Evolutionary conservation across 225 moss, liverwort and hornwort species (phyloP), one percentile per base, ranked within the genome.

Genomic region (Anthoceros angustus): DNA sequence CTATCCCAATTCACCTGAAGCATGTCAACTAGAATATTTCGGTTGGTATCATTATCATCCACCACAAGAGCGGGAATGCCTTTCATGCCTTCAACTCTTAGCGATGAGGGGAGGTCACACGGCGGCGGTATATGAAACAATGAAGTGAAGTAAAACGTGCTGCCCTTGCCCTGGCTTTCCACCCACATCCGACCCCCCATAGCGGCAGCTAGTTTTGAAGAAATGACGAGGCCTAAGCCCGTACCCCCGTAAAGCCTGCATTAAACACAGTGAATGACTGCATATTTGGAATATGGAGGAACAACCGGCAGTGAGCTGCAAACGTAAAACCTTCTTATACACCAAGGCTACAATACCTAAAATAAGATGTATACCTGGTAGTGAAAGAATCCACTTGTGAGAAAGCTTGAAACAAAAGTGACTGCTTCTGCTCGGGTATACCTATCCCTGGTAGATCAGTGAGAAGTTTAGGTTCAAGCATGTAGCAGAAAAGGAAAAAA

Each of bases 151-250:
- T 16, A 74, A 66, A 80, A 84, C 11, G 80, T 84, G 72, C 80
- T 84, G 61, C 83, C 80, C 74, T 64, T 80, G 8, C 80, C 83
- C 70, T 80, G 80, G 67, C 83, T 84, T 32, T 84, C 80, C 61
- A 84, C 83, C 83, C 83, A 84, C 83, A 84, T 84, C 25, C 67
- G 76, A 71, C 80, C 83, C 63, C 83, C 80, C 80, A 80, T 84
- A 10, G 83, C 83, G 43, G 78, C 73, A 61, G 80, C 80, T 61
- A 84, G 74, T 70, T 84, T 84, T 66, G 80, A 84, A 62, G 83
- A 84, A 46, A 84, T 80, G 14, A 84, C 83, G 23, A 84, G 78
- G 42, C 83, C 83, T 21, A 84, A 71, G 50, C 83, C 83, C 18
- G 83, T 84, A 69, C 80, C 83, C 72, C 83, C 83, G 66, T 84